phyloP scores from a whole-genome alignment of 306 rosid species.

The Cicer yamashitae region DNA sequence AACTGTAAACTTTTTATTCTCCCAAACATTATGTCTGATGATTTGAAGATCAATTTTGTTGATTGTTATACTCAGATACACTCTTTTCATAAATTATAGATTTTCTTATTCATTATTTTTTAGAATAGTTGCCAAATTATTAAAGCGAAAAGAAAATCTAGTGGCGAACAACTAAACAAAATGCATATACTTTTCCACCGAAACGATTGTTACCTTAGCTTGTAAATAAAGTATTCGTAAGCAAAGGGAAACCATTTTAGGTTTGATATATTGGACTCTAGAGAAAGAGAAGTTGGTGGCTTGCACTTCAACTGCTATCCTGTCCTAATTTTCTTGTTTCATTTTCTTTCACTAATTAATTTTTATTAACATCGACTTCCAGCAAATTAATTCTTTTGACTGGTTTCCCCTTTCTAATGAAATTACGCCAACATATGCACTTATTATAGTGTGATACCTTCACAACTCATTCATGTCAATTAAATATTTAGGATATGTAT shows the following conservation, averaged over 20 bases:
- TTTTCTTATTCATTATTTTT: too few relatives aligned
- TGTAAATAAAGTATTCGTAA: slow-evolving; percentile 46
- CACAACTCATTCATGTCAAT: slow-evolving; percentile 11
- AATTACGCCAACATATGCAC: slow-evolving; percentile 47
- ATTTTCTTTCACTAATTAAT: slow-evolving; percentile 25
- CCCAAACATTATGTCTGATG: too few relatives aligned
- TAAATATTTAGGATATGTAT: neutral
- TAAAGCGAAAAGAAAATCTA: neutral
- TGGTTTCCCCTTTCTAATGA: slow-evolving; percentile 34
- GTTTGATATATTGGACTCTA: slow-evolving; percentile 55
- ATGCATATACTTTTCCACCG: neutral
- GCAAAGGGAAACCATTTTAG: slow-evolving; percentile 48
- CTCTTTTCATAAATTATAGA: too few relatives aligned
- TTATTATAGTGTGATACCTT: neutral
- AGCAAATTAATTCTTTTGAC: slow-evolving; percentile 4
- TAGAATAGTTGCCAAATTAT: neutral
- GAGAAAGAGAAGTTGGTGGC: slow-evolving; percentile 61
- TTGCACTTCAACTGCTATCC: slow-evolving; percentile 59
- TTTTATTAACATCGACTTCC: slow-evolving; percentile 7
- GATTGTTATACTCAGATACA: too few relatives aligned
- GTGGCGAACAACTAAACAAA: neutral
- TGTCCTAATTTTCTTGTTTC: slow-evolving; percentile 37
- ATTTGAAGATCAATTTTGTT: too few relatives aligned
- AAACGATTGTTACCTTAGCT: slow-evolving; percentile 37
- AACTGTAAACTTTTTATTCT: too few relatives aligned